phyloP scores from a whole-genome alignment of 768 basidiomycete genomes.

The Hypholoma fasciculare region DNA sequence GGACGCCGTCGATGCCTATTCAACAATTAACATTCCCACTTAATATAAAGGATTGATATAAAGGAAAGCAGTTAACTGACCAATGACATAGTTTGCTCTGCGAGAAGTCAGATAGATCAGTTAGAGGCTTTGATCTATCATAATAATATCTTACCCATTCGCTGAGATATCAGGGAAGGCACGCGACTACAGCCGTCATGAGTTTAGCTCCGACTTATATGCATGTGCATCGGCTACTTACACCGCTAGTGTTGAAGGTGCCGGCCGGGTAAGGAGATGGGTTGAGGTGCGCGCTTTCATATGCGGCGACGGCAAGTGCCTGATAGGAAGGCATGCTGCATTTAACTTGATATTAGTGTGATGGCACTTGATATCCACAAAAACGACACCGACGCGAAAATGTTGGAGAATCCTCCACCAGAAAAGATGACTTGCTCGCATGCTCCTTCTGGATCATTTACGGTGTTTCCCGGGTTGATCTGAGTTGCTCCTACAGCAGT shows the following conservation, averaged over 20 bases:
- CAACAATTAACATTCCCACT: not conserved
- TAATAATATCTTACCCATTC: slow-evolving; percentile 34
- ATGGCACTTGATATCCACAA: not conserved
- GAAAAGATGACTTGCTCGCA: slow-evolving; percentile 48
- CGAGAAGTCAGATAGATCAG: not conserved
- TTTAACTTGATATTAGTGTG: not conserved
- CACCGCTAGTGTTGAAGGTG: slow-evolving; percentile 49
- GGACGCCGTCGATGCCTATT: slow-evolving; percentile 35
- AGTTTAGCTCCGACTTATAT: not conserved
- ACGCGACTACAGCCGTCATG: slow-evolving; percentile 34
- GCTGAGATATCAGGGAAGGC: slow-evolving; percentile 52
- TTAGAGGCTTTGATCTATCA: not conserved
- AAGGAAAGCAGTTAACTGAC: slow-evolving; percentile 15
- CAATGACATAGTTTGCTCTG: slow-evolving; percentile 41
- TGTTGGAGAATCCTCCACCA: slow-evolving; percentile 52
- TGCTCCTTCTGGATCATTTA: slow-evolving; percentile 44
- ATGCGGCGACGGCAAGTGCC: slow-evolving; percentile 36
- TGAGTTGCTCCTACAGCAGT: slow-evolving; percentile 56
- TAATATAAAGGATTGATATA: not conserved
- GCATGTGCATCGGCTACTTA: slow-evolving; percentile 4
- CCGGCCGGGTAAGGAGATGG: slow-evolving; percentile 37
- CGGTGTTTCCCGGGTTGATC: slow-evolving; percentile 40
- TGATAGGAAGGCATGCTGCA: slow-evolving; percentile 46
- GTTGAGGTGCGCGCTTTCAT: slow-evolving; percentile 30
- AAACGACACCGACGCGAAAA: slow-evolving; percentile 29